Evolutionary conservation across 352 stramenopile genomes (phyloP), one percentile per base, ranked within the genome.

Genomic region (Phytophthora europaea): DNA sequence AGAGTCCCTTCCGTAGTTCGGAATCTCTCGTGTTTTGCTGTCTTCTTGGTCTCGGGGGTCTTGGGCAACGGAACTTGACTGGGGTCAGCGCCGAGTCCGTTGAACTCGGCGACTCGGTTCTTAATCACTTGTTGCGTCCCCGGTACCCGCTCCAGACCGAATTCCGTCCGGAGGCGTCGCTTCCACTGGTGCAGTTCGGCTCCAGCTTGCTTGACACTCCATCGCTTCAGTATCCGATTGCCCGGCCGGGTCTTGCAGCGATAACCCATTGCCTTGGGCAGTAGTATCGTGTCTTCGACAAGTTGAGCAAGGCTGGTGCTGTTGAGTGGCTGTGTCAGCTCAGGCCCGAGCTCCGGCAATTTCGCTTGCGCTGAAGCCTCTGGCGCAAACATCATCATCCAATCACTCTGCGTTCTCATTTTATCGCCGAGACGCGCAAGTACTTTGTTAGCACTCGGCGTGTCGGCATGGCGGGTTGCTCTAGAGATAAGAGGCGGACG

Each of bases 301-400:
- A 47, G 38, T n/a, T 52, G 13, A 0, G 40, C 54, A 6, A 64
- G 54, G 23, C 9, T 26, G 20, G 57, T 47, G 7, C 20, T 52
- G 5, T 16, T 53, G 6, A 54, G 23, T 3, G 57, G 15, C 12
- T 64, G 23, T 13, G 40, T 64, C 16, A 64, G 6, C 40, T 64
- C 22, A 2, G 57, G 57, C 0, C 57, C 57, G 7, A 64, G 10
- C 22, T 47, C 26, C 15, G 22, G 15, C 38, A 40, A 64, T 12
- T 54, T 64, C 23, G 57, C 38, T 31, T 64, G 57, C 9, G 20
- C 22, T 15, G 34, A 40, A 3, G 48, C 60, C 16, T 38, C 33
- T 1, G 60, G 34, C 1, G 60, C 33, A 4, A 65, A 31, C 28
- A 50, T 57, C 31, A 51, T 33, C 48, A 55, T 47, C 38, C 38